phyloP scores from a whole-genome alignment of 73 alveolate species.

The Blepharisma stoltei region DNA sequence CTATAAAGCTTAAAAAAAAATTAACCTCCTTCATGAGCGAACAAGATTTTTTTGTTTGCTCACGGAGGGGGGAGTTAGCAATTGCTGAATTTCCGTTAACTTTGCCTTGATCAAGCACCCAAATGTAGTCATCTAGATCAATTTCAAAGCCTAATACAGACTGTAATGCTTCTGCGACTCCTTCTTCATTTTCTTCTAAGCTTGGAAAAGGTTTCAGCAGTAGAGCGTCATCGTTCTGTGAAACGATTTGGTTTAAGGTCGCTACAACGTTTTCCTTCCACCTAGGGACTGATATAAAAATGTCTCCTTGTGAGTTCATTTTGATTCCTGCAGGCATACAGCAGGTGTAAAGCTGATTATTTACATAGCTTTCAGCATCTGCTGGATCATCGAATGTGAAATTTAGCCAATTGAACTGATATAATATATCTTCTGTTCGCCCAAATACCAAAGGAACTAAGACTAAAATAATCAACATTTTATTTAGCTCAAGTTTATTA shows the following conservation, averaged over 20 bases:
- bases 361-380: not conserved
- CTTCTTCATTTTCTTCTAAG: slow-evolving; percentile 35
- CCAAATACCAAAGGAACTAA: too few species aligned
- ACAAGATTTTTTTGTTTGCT: too few species aligned
- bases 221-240: not conserved
- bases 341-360: not conserved
- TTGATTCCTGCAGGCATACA: slow-evolving; percentile 74
- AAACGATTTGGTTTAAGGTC: slow-evolving; percentile 43
- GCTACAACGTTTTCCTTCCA: slow-evolving; percentile 45
- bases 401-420: slow-evolving; percentile 27
- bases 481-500: too few species aligned
- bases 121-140: slow-evolving; percentile 46
- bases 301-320: slow-evolving; percentile 48
- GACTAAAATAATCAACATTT: too few species aligned
- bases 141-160: slow-evolving; percentile 69
- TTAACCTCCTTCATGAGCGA: too few species aligned
- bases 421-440: too few species aligned
- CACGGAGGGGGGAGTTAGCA: too few species aligned
- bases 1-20: too few species aligned
- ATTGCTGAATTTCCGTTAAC: slow-evolving; percentile 16
- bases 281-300: slow-evolving; percentile 62
- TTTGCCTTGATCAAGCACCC: slow-evolving; percentile 64
- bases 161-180: slow-evolving; percentile 24
- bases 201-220: slow-evolving; percentile 64
- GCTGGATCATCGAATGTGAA: not conserved